Evolutionary conservation across 257 asterid genomes (phyloP).

Genomic region (Rhazya stricta): DNA sequence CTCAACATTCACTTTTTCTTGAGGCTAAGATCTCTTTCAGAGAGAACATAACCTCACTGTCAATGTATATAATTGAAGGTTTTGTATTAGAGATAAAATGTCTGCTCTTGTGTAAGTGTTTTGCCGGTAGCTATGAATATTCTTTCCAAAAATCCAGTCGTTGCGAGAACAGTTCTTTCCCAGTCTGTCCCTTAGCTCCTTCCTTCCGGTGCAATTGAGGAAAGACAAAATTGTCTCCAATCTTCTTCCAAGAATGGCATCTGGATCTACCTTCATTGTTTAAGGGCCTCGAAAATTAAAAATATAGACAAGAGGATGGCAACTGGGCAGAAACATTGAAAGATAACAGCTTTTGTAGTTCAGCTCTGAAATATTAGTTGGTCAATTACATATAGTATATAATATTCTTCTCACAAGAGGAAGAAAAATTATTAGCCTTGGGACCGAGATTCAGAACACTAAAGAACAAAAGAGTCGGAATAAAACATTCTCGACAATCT

Average conservation of each 20-base stretch:
- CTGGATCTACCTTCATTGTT: neutral
- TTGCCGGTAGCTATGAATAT: neutral
- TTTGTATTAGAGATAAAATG: neutral
- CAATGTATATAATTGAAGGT: neutral
- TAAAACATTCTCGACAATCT: slow-evolving; percentile 8
- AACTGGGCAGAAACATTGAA: neutral
- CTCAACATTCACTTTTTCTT: neutral
- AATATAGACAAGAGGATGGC: neutral
- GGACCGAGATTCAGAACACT: slow-evolving; percentile 8
- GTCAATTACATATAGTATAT: neutral
- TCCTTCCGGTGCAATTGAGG: neutral
- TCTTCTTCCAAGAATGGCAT: neutral
- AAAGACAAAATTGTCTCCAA: neutral
- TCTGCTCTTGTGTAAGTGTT: neutral
- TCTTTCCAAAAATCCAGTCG: neutral
- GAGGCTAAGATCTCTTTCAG: neutral
- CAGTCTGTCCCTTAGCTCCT: neutral
- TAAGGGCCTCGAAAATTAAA: neutral
- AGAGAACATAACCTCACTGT: neutral
- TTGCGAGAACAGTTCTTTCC: neutral
- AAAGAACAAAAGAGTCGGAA: slow-evolving; percentile 5
- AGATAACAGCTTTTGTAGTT: neutral
- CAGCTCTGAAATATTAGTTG: neutral
- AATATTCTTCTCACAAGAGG: neutral
- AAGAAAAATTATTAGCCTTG: neutral